Percentiles rank a stretch among this genome's conserved stretches.
Evolutionary conservation across 2,329 filamentous ascomycete genomes (phyloP).

Genomic region (Xylaria sp.): DNA sequence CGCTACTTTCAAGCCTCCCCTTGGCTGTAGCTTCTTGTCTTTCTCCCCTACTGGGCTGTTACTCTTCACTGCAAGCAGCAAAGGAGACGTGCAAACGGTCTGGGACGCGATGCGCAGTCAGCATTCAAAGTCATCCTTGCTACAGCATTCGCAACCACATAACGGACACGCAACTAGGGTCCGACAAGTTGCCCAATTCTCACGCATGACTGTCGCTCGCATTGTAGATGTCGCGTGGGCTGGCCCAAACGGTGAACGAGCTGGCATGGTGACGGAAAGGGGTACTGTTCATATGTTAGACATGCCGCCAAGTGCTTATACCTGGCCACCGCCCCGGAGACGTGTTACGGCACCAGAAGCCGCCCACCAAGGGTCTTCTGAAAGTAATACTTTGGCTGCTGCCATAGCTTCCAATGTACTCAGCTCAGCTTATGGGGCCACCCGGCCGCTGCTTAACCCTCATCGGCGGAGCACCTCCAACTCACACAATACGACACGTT

Average conservation of each 20-base stretch:
- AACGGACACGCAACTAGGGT: slow-evolving; percentile 63
- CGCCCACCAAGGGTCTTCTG: slow-evolving; percentile 53
- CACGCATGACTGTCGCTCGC: slow-evolving; percentile 87
- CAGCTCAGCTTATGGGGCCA: slow-evolving; percentile 72
- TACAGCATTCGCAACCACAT: slow-evolving; percentile 59
- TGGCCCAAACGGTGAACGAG: slow-evolving; percentile 76
- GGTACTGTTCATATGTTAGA: slow-evolving; percentile 95
- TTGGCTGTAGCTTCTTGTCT: slow-evolving; percentile 81
- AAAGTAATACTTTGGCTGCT: slow-evolving; percentile 61
- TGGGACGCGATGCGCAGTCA: slow-evolving; percentile 78
- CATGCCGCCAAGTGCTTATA: slow-evolving; percentile 79
- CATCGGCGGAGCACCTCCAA: slow-evolving; percentile 59
- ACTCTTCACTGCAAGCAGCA: slow-evolving; percentile 79
- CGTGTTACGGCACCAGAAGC: slow-evolving; percentile 52
- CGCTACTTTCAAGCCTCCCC: slow-evolving; percentile 71
- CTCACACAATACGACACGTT: slow-evolving; percentile 49
- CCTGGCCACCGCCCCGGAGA: slow-evolving; percentile 79
- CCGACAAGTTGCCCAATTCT: slow-evolving; percentile 85
- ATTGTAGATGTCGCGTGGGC: slow-evolving; percentile 93
- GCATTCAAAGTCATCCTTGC: slow-evolving; percentile 64
- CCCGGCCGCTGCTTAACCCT: slow-evolving; percentile 63
- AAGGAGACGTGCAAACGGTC: slow-evolving; percentile 81
- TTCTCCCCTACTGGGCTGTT: slow-evolving; percentile 76
- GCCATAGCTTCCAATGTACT: slow-evolving; percentile 74
- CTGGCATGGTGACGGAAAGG: slow-evolving; percentile 90